phyloP scores from a whole-genome alignment of 306 rosid species.

The Citrullus colocynthis region DNA sequence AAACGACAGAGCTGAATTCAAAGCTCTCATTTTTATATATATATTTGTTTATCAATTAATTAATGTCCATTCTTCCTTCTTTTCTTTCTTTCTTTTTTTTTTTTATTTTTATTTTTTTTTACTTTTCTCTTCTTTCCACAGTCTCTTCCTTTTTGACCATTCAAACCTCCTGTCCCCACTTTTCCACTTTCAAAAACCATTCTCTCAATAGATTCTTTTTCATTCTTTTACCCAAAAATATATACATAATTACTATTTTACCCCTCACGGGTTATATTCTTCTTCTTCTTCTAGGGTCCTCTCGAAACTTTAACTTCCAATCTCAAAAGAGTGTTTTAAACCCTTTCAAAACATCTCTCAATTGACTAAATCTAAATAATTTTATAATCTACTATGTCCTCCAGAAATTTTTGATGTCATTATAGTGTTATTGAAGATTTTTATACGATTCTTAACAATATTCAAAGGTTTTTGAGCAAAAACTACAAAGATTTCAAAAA shows the following conservation, averaged over 20 bases:
- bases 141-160: slow-evolving; percentile 53
- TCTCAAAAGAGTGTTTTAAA: not conserved
- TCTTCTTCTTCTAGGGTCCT: not conserved
- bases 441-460: too few species aligned
- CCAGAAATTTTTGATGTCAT: too few species aligned
- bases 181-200: not conserved
- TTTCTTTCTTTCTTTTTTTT: slow-evolving; percentile 14
- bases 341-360: not conserved
- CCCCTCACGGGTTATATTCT: not conserved
- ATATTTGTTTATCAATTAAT: not conserved
- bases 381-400: too few species aligned
- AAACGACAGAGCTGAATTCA: not conserved
- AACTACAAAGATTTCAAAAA: too few species aligned
- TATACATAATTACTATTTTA: not conserved
- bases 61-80: not conserved
- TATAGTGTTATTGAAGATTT: too few species aligned
- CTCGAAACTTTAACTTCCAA: not conserved
- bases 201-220: not conserved
- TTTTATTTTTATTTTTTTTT: not conserved
- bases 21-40: slow-evolving; percentile 13
- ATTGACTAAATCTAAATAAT: too few species aligned
- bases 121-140: slow-evolving; percentile 23
- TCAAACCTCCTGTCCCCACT: slow-evolving; percentile 18
- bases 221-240: not conserved
- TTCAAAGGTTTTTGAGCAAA: too few species aligned